A percentile compares a stretch with the other conserved stretches of the same genome.
These are phyloP conservation scores for Viridothelium virens DNA, from an alignment of 495 filamentous ascomycete species.

Conservation along the genomic window DNA sequence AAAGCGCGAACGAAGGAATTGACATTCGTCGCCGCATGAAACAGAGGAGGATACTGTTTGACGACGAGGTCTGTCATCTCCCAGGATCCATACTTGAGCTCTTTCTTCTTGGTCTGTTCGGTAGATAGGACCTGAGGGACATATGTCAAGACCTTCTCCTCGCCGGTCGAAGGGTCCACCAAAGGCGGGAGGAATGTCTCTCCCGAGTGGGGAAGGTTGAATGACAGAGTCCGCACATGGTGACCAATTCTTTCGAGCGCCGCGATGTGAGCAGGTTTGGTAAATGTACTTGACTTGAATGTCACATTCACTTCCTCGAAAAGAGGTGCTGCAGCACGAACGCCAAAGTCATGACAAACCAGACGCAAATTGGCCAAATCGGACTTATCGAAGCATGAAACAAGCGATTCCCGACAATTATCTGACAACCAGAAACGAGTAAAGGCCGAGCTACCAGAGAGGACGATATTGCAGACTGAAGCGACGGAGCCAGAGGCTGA, in stretches of 20 bases:
- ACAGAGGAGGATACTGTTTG: constrained; percentile 71
- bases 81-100: constrained; percentile 60
- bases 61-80: constrained; percentile 61
- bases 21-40: constrained; percentile 78
- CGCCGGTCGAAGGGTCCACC: constrained; percentile 60
- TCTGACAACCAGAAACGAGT: constrained; percentile 46
- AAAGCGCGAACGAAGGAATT: constrained; percentile 67
- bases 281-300: constrained; percentile 64
- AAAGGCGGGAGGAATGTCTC: constrained; percentile 71
- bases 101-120: constrained; percentile 26
- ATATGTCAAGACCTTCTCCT: constrained; percentile 66
- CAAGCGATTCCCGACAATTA: constrained; percentile 38
- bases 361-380: constrained; percentile 45
- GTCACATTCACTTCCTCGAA: constrained; percentile 49
- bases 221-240: constrained; percentile 60
- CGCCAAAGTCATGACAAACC: constrained; percentile 46
- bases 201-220: constrained; percentile 58
- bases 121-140: constrained; percentile 51
- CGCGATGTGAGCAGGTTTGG: constrained; percentile 55
- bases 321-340: constrained; percentile 41
- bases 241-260: constrained; percentile 65
- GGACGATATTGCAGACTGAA: constrained; percentile 35
- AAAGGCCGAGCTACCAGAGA: constrained; percentile 38
- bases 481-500: constrained; percentile 23
- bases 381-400: constrained; percentile 34